Conservation (phyloP, 192 early-diverging fungal genomes). For the Backusella macrospora region DNA sequence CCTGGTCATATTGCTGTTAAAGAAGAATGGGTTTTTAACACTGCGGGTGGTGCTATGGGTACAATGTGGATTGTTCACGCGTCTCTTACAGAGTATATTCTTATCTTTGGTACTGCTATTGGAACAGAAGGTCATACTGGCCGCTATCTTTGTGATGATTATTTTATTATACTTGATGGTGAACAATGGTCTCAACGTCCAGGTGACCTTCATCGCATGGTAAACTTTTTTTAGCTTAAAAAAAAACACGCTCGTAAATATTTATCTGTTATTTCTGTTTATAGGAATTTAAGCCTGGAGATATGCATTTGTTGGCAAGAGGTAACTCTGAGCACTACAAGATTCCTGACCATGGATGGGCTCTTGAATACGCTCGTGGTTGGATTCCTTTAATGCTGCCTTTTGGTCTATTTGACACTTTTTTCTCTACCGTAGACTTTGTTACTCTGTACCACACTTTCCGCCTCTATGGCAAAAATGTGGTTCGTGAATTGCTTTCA, state of each 20-base stretch:
- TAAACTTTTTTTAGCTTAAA: neutral
- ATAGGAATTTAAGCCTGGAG: conserved; percentile 43
- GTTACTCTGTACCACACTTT: conserved; percentile 43
- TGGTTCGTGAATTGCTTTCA: conserved; percentile 31
- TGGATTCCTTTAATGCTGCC: conserved; percentile 51
- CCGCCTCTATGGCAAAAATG: conserved; percentile 38
- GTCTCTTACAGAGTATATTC: conserved; percentile 49
- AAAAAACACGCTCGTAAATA: neutral
- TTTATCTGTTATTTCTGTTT: neutral
- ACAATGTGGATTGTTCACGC: conserved; percentile 50
- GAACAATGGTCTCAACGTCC: conserved; percentile 50
- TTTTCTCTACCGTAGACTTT: conserved; percentile 47
- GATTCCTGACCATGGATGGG: conserved; percentile 48
- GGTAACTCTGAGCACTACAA: conserved; percentile 48
- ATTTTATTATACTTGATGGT: conserved; percentile 52
- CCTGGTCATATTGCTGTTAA: conserved; percentile 40
- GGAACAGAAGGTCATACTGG: conserved; percentile 51
- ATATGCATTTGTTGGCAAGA: conserved; percentile 46
- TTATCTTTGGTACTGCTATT: conserved; percentile 51
- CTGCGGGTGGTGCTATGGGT: conserved; percentile 53
- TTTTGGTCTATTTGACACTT: conserved; percentile 44
- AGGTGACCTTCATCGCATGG: conserved; percentile 42
- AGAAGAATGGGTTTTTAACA: conserved; percentile 54
- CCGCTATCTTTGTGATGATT: conserved; percentile 46
- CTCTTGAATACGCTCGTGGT: conserved; percentile 50